Conservation (phyloP, 306 rosid species). For the Cicer arietinum region DNA sequence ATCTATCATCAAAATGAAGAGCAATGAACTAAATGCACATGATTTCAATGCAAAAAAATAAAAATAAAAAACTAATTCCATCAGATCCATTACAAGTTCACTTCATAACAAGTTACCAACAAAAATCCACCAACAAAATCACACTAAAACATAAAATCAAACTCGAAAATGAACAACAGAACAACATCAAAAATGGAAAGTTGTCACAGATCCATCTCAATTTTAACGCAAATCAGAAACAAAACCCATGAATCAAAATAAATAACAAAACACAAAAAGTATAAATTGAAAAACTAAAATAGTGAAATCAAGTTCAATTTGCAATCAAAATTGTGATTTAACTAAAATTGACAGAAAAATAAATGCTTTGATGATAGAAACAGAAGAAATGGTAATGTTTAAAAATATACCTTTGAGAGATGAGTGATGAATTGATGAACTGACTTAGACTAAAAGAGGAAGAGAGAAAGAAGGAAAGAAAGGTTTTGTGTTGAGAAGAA, state of each 20-base stretch:
- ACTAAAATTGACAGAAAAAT: neutral
- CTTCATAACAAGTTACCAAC: slow-evolving; percentile 36
- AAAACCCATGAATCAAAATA: slow-evolving; percentile 17
- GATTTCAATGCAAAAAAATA: slow-evolving; percentile 5
- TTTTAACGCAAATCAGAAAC: slow-evolving; percentile 29
- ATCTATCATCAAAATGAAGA: slow-evolving; percentile 46
- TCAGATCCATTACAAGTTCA: slow-evolving; percentile 48
- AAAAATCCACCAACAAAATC: slow-evolving; percentile 33
- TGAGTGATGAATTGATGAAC: slow-evolving; percentile 16
- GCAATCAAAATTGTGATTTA: slow-evolving; percentile 19
- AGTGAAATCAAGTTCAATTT: neutral
- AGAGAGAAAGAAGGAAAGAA: neutral
- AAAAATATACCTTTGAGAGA: slow-evolving; percentile 38
- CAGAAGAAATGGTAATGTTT: neutral
- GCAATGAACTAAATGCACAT: slow-evolving; percentile 19
- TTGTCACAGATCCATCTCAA: slow-evolving; percentile 51
- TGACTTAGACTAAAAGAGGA: slow-evolving; percentile 27
- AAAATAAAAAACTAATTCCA: slow-evolving; percentile 20
- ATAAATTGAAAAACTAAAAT: neutral
- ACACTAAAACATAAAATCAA: slow-evolving; percentile 22
- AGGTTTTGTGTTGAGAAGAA: slow-evolving; percentile 18
- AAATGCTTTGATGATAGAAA: neutral
- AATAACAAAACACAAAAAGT: neutral
- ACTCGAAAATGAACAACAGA: slow-evolving; percentile 6
- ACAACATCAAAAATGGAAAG: slow-evolving; percentile 29